Conservation (phyloP, 2,329 filamentous ascomycete species). For the Penicillium sp. region DNA sequence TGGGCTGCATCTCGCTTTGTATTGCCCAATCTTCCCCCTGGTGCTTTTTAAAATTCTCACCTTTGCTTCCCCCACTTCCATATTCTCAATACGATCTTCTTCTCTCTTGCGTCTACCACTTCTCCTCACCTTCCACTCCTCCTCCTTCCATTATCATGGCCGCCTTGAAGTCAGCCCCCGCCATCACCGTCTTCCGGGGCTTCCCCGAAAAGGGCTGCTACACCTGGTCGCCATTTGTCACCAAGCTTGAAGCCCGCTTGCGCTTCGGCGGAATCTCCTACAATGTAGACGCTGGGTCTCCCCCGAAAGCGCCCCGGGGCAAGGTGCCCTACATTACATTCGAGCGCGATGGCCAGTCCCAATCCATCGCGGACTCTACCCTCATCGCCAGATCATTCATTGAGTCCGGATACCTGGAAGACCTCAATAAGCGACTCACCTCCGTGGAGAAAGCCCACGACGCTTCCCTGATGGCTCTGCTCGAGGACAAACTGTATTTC, state of each 20-base stretch:
- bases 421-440: conserved; percentile 55
- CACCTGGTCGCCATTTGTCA: conserved; percentile 66
- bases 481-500: conserved; percentile 67
- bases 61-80: too few species aligned
- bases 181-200: conserved; percentile 56
- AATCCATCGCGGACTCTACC: conserved; percentile 55
- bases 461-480: conserved; percentile 56
- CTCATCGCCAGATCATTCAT: conserved; percentile 58
- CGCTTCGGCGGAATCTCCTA: conserved; percentile 59
- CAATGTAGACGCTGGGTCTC: conserved; percentile 49
- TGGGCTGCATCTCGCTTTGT: too few species aligned
- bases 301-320: conserved; percentile 54
- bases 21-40: neutral
- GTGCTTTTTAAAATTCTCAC: neutral
- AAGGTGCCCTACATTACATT: conserved; percentile 65
- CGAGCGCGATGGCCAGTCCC: conserved; percentile 12
- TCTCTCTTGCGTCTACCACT: too few species aligned
- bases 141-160: too few species aligned
- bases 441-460: conserved; percentile 52
- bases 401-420: conserved; percentile 45
- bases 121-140: too few species aligned
- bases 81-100: too few species aligned
- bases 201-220: conserved; percentile 48
- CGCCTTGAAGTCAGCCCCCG: neutral
- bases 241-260: conserved; percentile 65